Percentiles rank a stretch among this genome's conserved stretches.
phyloP scores from a whole-genome alignment of 179 eudicot genomes.

The Dionaea muscipula region DNA sequence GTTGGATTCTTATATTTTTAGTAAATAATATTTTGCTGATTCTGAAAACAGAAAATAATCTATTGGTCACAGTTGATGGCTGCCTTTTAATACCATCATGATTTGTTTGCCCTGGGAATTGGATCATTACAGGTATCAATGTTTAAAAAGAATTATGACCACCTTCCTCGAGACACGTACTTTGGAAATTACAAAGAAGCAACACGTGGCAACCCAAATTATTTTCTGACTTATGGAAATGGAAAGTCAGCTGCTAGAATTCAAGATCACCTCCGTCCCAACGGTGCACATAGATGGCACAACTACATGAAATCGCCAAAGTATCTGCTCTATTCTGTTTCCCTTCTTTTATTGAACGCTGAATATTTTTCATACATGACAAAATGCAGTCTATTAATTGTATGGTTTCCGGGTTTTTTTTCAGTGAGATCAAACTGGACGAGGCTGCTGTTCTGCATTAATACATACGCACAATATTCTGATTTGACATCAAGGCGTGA shows the following conservation, averaged over 20 bases:
- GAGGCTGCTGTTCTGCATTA: constrained; percentile 89
- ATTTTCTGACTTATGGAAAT: constrained; percentile 81
- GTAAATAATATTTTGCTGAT: too few species aligned
- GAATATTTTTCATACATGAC: neutral
- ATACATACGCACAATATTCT: constrained; percentile 59
- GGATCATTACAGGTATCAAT: constrained; percentile 44
- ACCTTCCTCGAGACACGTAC: constrained; percentile 58
- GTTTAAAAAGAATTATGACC: constrained; percentile 80
- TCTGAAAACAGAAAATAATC: too few species aligned
- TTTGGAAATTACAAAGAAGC: constrained; percentile 58
- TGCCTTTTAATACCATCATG: too few species aligned
- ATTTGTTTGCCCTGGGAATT: too few species aligned
- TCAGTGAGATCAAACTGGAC: constrained; percentile 61
- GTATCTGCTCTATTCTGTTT: constrained; percentile 21
- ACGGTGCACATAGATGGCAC: constrained; percentile 97
- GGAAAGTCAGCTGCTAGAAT: constrained; percentile 90
- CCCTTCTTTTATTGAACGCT: neutral
- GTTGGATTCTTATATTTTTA: too few species aligned
- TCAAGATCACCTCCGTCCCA: constrained; percentile 70
- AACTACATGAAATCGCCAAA: constrained; percentile 54
- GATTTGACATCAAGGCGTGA: constrained; percentile 78
- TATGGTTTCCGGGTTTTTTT: neutral
- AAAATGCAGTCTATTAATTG: neutral
- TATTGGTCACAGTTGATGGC: too few species aligned
- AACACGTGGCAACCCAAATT: constrained; percentile 72